Conservation (phyloP, 257 asterid genomes). For the Buddleja alternifolia region DNA sequence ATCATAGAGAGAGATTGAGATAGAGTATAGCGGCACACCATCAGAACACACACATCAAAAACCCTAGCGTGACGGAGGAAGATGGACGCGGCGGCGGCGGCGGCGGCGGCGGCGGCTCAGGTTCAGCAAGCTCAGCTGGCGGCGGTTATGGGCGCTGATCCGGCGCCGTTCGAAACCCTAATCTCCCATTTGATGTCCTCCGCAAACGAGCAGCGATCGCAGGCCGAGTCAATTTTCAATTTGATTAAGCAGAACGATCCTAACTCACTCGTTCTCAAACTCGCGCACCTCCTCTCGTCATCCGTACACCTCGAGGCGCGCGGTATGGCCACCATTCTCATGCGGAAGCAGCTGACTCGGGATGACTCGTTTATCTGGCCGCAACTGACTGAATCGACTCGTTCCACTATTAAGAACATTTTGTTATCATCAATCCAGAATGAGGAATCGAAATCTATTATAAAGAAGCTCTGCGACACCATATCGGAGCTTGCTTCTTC, state of each 20-base stretch:
- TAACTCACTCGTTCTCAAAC: constrained; percentile 68
- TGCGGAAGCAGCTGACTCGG: constrained; percentile 80
- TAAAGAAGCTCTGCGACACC: constrained; percentile 60
- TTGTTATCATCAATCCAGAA: constrained; percentile 58
- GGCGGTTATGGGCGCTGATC: constrained; percentile 79
- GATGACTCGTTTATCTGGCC: constrained; percentile 89
- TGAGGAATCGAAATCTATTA: constrained; percentile 58
- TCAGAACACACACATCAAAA: constrained; percentile 45
- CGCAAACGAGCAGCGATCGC: constrained; percentile 85
- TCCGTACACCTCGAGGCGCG: constrained; percentile 68
- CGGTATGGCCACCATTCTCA: constrained; percentile 81
- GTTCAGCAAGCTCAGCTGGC: constrained; percentile 76
- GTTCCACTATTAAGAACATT: constrained; percentile 56
- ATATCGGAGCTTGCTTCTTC: constrained; percentile 65
- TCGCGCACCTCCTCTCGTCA: constrained; percentile 62
- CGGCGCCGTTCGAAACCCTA: constrained; percentile 72
- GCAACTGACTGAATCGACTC: constrained; percentile 55
- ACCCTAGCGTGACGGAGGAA: constrained; percentile 56
- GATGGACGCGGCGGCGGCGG: constrained; percentile 37
- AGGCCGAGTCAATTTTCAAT: constrained; percentile 83
- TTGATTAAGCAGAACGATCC: constrained; percentile 85
- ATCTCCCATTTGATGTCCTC: constrained; percentile 86
- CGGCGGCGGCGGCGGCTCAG: constrained; percentile 83
- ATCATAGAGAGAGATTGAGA: no score
- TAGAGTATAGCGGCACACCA: constrained; percentile 7